Conservation (phyloP, 139 green algal species). For the Picochlorum sp. region DNA sequence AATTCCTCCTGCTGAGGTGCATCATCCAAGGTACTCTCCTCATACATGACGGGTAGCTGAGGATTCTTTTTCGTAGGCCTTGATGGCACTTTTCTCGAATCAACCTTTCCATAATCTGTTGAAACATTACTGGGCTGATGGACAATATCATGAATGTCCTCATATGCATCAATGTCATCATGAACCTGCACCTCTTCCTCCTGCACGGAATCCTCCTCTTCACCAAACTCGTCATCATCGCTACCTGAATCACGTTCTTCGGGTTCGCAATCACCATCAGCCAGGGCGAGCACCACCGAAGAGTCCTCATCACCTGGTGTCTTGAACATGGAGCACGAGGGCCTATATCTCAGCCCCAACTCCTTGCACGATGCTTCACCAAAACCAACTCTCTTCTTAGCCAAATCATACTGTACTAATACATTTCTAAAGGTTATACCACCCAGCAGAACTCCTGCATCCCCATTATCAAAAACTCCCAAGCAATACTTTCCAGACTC, state of each 20-base stretch:
- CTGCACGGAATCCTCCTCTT: slow-evolving; percentile 5
- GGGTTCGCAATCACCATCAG: slow-evolving; percentile 5
- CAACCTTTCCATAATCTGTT: too few species aligned
- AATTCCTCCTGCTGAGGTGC: not conserved
- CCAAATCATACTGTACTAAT: slow-evolving; percentile 63
- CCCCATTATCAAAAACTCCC: slow-evolving; percentile 83
- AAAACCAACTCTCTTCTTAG: slow-evolving; percentile 47
- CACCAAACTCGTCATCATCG: not conserved
- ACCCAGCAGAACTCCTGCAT: slow-evolving; percentile 70
- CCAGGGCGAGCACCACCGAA: not conserved
- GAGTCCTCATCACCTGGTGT: not conserved
- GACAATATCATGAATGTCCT: not conserved
- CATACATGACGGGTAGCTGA: not conserved
- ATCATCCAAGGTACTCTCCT: not conserved
- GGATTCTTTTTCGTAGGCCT: too few species aligned
- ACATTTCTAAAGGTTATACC: slow-evolving; percentile 75
- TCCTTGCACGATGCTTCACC: slow-evolving; percentile 28
- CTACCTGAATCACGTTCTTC: not conserved
- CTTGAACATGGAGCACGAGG: slow-evolving; percentile 20
- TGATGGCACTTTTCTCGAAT: too few species aligned
- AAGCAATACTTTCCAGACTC: slow-evolving; percentile 70
- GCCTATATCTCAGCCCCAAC: slow-evolving; percentile 26
- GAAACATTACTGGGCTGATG: not conserved
- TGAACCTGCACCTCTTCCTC: slow-evolving; percentile 1
- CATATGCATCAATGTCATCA: not conserved